These are phyloP conservation scores for Suillus cothurnatus DNA, from an alignment of 768 basidiomycete species.

Conservation along the genomic window DNA sequence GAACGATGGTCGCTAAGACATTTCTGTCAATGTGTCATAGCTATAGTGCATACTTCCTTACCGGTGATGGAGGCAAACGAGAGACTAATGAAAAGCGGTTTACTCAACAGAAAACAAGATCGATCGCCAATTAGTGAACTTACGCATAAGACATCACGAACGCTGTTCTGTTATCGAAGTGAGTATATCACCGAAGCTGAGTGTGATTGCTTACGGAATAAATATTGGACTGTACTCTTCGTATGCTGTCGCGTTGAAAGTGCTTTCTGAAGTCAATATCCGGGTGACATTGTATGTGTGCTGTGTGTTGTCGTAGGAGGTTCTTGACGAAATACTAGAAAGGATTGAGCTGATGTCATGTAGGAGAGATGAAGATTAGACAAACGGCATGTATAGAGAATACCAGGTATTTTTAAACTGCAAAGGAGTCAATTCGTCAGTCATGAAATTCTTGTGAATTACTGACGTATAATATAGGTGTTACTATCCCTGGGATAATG, in stretches of 20 bases:
- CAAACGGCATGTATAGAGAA: conserved; percentile 60
- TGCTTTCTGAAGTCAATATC: conserved; percentile 54
- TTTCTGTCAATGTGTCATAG: conserved; percentile 4
- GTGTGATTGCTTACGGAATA: conserved; percentile 42
- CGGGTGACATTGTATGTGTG: conserved; percentile 56
- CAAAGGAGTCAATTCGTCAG: conserved; percentile 3
- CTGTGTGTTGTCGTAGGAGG: conserved; percentile 64
- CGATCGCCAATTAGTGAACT: neutral
- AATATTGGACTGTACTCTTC: conserved; percentile 59
- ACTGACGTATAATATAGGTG: conserved; percentile 49
- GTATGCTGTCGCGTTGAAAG: conserved; percentile 57
- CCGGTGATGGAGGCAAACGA: conserved; percentile 85
- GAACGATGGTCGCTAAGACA: conserved; percentile 29
- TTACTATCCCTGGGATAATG: conserved; percentile 29
- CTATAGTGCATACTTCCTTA: conserved; percentile 22
- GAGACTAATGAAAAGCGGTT: conserved; percentile 61
- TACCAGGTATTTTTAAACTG: conserved; percentile 67
- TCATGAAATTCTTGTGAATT: conserved; percentile 42
- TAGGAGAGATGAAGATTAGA: conserved; percentile 5
- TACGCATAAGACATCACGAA: conserved; percentile 36
- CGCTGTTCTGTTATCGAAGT: conserved; percentile 17
- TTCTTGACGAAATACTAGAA: conserved; percentile 57
- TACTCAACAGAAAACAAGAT: neutral
- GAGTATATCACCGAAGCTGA: conserved; percentile 14
- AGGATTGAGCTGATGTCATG: conserved; percentile 6